Percentiles rank a stretch among this genome's conserved stretches.
phyloP scores from a whole-genome alignment of 352 stramenopile species.

The Globisporangium spiculum region DNA sequence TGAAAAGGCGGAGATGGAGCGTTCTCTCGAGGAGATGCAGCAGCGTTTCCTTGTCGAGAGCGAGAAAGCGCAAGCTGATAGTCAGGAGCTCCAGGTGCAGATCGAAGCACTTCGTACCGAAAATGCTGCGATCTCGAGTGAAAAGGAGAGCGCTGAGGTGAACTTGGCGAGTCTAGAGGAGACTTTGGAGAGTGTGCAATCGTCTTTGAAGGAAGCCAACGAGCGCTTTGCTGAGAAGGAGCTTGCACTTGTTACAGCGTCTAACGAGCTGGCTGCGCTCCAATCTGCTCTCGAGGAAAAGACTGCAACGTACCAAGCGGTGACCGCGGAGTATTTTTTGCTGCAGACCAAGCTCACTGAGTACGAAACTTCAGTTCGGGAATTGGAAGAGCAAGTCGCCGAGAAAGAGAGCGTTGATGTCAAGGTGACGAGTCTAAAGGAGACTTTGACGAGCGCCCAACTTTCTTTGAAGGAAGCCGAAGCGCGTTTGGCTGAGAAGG shows the following conservation, averaged over 20 bases:
- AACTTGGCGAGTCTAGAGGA: neutral
- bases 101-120: conserved; percentile 3
- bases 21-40: conserved; percentile 3
- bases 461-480: conserved; percentile 14
- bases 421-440: conserved; percentile 4
- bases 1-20: conserved; percentile 5
- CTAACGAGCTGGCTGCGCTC: neutral
- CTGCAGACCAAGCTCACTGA: conserved; percentile 1
- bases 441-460: neutral
- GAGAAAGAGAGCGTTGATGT: conserved; percentile 13
- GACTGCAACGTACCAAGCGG: neutral
- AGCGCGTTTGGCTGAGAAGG: conserved; percentile 12
- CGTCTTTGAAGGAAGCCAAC: neutral
- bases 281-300: conserved; percentile 8
- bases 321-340: neutral
- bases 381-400: conserved; percentile 16
- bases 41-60: conserved; percentile 11
- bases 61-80: neutral
- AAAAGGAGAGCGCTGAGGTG: conserved; percentile 5
- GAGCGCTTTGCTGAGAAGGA: neutral
- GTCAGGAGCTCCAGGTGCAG: conserved; percentile 2
- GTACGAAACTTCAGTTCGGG: neutral
- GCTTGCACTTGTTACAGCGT: neutral
- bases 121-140: conserved; percentile 5
- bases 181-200: neutral